These are phyloP conservation scores for Mucor irregularis DNA, from an alignment of 371 early-diverging fungal genomes.

Conservation along the genomic window DNA sequence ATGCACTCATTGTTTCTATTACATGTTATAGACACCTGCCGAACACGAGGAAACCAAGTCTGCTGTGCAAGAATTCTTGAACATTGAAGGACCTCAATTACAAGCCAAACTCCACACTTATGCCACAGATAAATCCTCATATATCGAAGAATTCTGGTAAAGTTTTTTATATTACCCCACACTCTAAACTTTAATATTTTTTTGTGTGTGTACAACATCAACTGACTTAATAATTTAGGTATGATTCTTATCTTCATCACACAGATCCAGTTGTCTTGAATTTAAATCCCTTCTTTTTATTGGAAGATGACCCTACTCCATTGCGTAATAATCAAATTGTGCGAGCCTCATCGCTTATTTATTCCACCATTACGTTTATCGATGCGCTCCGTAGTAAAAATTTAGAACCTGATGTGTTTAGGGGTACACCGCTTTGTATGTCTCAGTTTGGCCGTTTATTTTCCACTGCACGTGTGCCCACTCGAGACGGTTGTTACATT, in stretches of 20 bases:
- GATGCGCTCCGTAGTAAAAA: constrained; percentile 43
- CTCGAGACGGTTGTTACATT: constrained; percentile 51
- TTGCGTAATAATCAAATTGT: constrained; percentile 47
- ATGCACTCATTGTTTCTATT: neutral
- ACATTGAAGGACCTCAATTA: constrained; percentile 71
- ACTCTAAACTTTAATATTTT: constrained; percentile 4
- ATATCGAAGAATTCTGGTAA: constrained; percentile 61
- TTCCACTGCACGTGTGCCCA: constrained; percentile 60
- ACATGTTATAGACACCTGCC: constrained; percentile 27
- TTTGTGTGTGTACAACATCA: neutral
- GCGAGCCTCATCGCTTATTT: constrained; percentile 51
- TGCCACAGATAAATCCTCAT: constrained; percentile 56
- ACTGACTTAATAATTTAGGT: constrained; percentile 24
- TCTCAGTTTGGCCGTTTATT: constrained; percentile 64
- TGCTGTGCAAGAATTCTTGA: constrained; percentile 70
- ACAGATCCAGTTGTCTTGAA: constrained; percentile 51
- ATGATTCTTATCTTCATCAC: constrained; percentile 47
- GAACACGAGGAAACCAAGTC: constrained; percentile 66
- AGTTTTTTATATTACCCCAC: constrained; percentile 6
- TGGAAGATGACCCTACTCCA: constrained; percentile 57
- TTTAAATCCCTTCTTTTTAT: constrained; percentile 49
- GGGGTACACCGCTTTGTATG: constrained; percentile 66
- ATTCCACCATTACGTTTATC: constrained; percentile 56
- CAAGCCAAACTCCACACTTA: constrained; percentile 74
- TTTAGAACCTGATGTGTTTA: constrained; percentile 65